A percentile compares a stretch with the other conserved stretches of the same genome.
These are phyloP conservation scores for Penicillium paradoxum DNA, from an alignment of 495 filamentous ascomycete genomes.

Conservation along the genomic window DNA sequence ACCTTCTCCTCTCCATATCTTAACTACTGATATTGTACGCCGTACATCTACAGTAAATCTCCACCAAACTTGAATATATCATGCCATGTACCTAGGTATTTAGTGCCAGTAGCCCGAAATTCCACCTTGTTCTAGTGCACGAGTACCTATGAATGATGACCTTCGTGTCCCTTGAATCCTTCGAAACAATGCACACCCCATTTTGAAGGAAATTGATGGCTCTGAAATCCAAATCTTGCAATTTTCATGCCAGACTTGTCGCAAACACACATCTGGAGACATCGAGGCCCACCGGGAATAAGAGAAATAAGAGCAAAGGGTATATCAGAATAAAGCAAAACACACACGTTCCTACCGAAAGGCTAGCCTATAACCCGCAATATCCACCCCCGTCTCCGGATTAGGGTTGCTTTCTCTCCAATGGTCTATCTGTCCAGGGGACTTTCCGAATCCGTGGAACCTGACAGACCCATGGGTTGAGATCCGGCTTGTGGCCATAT, in stretches of 20 bases:
- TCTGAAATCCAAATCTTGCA: neutral
- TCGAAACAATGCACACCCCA: too few relatives aligned
- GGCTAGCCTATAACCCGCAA: neutral
- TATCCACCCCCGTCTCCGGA: neutral
- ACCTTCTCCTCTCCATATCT: too few relatives aligned
- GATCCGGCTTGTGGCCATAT: neutral
- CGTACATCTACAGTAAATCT: too few relatives aligned
- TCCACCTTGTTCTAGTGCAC: too few relatives aligned
- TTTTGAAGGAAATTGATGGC: too few relatives aligned
- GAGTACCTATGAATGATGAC: too few relatives aligned
- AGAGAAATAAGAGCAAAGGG: neutral
- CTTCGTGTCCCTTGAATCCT: too few relatives aligned
- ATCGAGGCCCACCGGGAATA: neutral
- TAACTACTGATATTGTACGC: too few relatives aligned
- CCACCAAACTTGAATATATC: too few relatives aligned
- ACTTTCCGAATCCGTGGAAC: neutral
- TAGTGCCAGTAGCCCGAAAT: too few relatives aligned
- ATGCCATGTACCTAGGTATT: too few relatives aligned
- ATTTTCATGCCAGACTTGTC: neutral
- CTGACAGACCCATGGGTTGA: neutral
- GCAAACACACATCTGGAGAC: too few relatives aligned
- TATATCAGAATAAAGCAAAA: neutral
- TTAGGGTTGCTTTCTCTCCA: neutral
- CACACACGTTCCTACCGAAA: neutral
- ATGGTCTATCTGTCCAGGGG: neutral